Percentiles rank a stretch among this genome's conserved stretches.
Conservation (phyloP, 805 yeast species). For the Wickerhamiella australiensis region DNA sequence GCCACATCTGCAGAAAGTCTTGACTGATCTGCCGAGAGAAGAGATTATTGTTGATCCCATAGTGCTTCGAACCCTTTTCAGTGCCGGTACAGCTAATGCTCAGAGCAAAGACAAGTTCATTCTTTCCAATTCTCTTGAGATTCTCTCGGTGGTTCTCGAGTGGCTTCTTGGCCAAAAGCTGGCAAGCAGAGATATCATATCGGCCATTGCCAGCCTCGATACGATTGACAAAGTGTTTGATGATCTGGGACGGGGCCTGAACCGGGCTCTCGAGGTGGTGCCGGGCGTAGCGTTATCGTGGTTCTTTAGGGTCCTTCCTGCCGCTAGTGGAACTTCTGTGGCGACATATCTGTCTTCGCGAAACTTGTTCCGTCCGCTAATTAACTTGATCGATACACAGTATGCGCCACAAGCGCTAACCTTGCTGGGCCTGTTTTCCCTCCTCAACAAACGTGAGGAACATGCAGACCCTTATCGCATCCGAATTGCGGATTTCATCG, state of each 20-base stretch:
- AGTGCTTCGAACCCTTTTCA: constrained; percentile 21
- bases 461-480: constrained; percentile 29
- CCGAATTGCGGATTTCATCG: constrained; percentile 31
- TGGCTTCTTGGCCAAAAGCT: constrained; percentile 23
- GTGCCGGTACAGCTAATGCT: constrained; percentile 22
- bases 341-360: constrained; percentile 27
- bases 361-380: constrained; percentile 30
- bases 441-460: constrained; percentile 28
- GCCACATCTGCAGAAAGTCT: constrained; percentile 16
- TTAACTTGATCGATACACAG: constrained; percentile 25
- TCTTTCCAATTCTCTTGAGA: constrained; percentile 20
- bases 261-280: constrained; percentile 21
- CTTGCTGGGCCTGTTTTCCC: constrained; percentile 30
- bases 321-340: constrained; percentile 28
- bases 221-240: constrained; percentile 25
- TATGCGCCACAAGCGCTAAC: constrained; percentile 26
- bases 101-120: constrained; percentile 8
- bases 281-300: constrained; percentile 15
- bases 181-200: constrained; percentile 25
- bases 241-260: constrained; percentile 24
- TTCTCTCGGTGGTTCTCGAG: constrained; percentile 23
- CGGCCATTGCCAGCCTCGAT: constrained; percentile 29
- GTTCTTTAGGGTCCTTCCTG: constrained; percentile 21
- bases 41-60: constrained; percentile 17
- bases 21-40: constrained; percentile 15